These are phyloP conservation scores for Colletotrichum neosansevieriae DNA, from an alignment of 2,329 filamentous ascomycete species.

Conservation along the genomic window DNA sequence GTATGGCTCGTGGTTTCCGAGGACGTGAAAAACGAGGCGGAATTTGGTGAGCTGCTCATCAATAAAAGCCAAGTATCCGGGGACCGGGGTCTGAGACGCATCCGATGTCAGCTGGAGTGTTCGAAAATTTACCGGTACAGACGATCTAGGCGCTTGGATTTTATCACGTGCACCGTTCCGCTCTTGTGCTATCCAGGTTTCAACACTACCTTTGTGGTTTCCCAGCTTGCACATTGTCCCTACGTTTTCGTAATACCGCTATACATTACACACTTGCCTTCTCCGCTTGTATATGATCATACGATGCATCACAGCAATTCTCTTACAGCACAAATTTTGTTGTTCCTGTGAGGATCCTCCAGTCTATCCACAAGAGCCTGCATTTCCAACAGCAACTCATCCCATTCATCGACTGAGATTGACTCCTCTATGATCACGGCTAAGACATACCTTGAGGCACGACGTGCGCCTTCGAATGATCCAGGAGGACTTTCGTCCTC, in stretches of 20 bases:
- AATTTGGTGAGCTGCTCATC: constrained; percentile 61
- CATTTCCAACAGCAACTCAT: constrained; percentile 13
- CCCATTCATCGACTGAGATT: neutral
- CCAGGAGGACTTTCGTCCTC: neutral
- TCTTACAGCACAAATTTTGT: neutral
- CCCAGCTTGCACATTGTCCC: too few relatives aligned
- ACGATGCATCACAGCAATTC: neutral
- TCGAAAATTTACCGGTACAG: constrained; percentile 51
- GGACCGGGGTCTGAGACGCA: constrained; percentile 52
- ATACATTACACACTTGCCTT: too few relatives aligned
- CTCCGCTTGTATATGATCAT: too few relatives aligned
- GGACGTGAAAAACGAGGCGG: constrained; percentile 61
- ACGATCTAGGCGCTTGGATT: too few relatives aligned
- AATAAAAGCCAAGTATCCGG: constrained; percentile 60
- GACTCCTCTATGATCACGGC: neutral
- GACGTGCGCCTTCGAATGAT: neutral
- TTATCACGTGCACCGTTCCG: too few relatives aligned
- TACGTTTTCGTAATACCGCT: too few relatives aligned
- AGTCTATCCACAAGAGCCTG: constrained; percentile 4
- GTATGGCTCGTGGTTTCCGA: constrained; percentile 70
- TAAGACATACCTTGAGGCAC: neutral
- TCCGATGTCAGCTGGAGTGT: constrained; percentile 66
- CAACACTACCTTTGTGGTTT: too few relatives aligned
- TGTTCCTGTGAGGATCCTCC: neutral
- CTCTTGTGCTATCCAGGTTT: too few relatives aligned